Percentiles rank a stretch among this genome's conserved stretches.
These are phyloP conservation scores for Datura wrightii DNA, from an alignment of 257 asterid genomes.

Conservation along the genomic window DNA sequence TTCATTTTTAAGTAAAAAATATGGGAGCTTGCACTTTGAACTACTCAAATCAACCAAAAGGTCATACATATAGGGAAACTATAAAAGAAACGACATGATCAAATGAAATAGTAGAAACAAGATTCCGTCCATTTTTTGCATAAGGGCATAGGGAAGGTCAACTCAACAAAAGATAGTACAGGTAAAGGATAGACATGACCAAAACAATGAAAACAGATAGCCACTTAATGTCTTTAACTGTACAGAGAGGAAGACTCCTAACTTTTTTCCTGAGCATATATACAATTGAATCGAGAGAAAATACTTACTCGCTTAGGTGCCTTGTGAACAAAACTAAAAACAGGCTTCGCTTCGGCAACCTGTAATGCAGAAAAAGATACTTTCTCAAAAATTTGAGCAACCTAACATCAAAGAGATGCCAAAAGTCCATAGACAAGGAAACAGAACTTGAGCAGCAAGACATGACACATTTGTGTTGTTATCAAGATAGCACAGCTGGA, in stretches of 20 bases:
- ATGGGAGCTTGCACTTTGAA: slow-evolving; percentile 21
- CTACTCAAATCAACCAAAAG: not conserved
- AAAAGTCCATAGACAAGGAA: not conserved
- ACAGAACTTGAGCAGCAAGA: not conserved
- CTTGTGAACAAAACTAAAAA: slow-evolving; percentile 72
- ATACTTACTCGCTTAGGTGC: slow-evolving; percentile 68
- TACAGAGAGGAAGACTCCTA: not conserved
- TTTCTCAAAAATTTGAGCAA: not conserved
- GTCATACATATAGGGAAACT: not conserved
- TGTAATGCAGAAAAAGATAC: slow-evolving; percentile 42
- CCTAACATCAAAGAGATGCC: not conserved
- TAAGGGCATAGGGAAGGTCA: not conserved
- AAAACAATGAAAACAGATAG: slow-evolving; percentile 17
- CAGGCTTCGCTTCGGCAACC: slow-evolving; percentile 71
- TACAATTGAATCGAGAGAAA: slow-evolving; percentile 9
- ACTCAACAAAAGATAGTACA: not conserved
- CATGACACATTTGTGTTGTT: not conserved
- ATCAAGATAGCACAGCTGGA: not conserved
- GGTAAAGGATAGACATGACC: not conserved
- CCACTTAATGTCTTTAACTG: not conserved
- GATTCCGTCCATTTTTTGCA: not conserved
- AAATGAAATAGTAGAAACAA: not conserved
- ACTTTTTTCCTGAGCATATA: not conserved
- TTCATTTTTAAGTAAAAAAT: not conserved
- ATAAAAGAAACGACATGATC: not conserved